Conservation (phyloP, 495 filamentous ascomycete genomes). For the Parathielavia hyrcaniae region DNA sequence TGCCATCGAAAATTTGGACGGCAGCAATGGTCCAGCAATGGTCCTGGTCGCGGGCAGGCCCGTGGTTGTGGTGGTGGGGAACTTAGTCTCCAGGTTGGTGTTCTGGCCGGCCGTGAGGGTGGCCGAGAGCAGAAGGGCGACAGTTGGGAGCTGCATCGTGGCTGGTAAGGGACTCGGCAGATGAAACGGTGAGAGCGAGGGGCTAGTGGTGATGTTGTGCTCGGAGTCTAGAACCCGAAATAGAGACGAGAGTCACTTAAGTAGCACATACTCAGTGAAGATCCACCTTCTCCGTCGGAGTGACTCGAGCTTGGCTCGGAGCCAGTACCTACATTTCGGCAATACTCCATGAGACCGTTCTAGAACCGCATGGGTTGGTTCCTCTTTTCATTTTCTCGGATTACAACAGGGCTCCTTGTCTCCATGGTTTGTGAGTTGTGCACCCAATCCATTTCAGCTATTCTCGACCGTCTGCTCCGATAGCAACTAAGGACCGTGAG, state of each 20-base stretch:
- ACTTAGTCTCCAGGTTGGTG: slow-evolving; percentile 29
- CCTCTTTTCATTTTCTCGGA: too few species aligned
- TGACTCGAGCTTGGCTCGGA: not conserved
- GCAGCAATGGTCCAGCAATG: slow-evolving; percentile 38
- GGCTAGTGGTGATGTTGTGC: not conserved
- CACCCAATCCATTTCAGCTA: too few species aligned
- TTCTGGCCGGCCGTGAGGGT: slow-evolving; percentile 19
- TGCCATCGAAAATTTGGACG: slow-evolving; percentile 40
- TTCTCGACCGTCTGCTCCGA: too few species aligned
- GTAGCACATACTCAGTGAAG: too few species aligned
- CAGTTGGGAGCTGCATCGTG: slow-evolving; percentile 11
- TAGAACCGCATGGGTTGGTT: not conserved
- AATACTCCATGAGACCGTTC: not conserved
- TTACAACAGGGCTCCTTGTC: too few species aligned
- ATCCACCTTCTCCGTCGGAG: not conserved
- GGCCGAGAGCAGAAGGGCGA: slow-evolving; percentile 17
- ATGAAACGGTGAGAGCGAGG: not conserved
- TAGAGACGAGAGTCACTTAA: too few species aligned
- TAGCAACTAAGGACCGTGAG: too few species aligned
- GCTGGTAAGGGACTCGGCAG: not conserved
- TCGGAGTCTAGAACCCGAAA: too few species aligned
- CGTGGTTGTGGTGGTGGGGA: slow-evolving; percentile 27
- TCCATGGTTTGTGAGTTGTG: too few species aligned
- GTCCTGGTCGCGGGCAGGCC: slow-evolving; percentile 25
- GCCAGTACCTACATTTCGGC: not conserved